These are phyloP conservation scores for Neurospora crassa DNA, from an alignment of 2,329 filamentous ascomycete genomes.

Conservation along the genomic window DNA sequence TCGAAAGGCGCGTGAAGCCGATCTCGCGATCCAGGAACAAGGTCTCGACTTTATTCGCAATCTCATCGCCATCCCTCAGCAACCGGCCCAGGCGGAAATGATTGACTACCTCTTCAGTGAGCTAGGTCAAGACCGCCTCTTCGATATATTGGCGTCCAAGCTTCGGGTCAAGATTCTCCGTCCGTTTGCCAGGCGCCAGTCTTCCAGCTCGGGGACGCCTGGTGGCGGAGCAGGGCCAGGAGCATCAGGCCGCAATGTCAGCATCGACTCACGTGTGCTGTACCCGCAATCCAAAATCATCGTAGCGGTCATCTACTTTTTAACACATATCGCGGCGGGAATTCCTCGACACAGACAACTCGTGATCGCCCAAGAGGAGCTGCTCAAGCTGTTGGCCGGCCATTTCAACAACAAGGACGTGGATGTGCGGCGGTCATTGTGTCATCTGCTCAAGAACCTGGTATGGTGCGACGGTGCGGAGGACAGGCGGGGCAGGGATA, in stretches of 20 bases:
- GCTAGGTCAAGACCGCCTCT: slow-evolving; percentile 67
- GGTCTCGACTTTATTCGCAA: slow-evolving; percentile 85
- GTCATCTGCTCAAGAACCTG: slow-evolving; percentile 79
- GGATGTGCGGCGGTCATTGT: slow-evolving; percentile 67
- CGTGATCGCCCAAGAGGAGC: slow-evolving; percentile 64
- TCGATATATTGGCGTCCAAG: slow-evolving; percentile 73
- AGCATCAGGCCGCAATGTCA: slow-evolving; percentile 1
- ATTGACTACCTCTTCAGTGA: slow-evolving; percentile 74
- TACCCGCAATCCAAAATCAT: slow-evolving; percentile 61
- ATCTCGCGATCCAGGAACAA: slow-evolving; percentile 82
- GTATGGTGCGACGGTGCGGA: slow-evolving; percentile 68
- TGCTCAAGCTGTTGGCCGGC: slow-evolving; percentile 63
- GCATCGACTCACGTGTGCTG: slow-evolving; percentile 33
- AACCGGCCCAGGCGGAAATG: slow-evolving; percentile 54
- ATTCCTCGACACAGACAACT: slow-evolving; percentile 67
- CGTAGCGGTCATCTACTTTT: slow-evolving; percentile 66
- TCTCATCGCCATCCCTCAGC: slow-evolving; percentile 57
- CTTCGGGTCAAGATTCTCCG: slow-evolving; percentile 53
- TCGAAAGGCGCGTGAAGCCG: slow-evolving; percentile 62
- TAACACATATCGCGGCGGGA: slow-evolving; percentile 83
- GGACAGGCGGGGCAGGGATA: slow-evolving; percentile 48
- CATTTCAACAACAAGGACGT: slow-evolving; percentile 65
- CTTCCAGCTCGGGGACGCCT: slow-evolving; percentile 12
- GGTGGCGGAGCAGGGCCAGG: not conserved
- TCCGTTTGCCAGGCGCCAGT: slow-evolving; percentile 36